Percentiles rank a stretch among this genome's conserved stretches.
Evolutionary conservation across 139 green algal genomes (phyloP).

Genomic region (Chlamydomonas sphaeroides): DNA sequence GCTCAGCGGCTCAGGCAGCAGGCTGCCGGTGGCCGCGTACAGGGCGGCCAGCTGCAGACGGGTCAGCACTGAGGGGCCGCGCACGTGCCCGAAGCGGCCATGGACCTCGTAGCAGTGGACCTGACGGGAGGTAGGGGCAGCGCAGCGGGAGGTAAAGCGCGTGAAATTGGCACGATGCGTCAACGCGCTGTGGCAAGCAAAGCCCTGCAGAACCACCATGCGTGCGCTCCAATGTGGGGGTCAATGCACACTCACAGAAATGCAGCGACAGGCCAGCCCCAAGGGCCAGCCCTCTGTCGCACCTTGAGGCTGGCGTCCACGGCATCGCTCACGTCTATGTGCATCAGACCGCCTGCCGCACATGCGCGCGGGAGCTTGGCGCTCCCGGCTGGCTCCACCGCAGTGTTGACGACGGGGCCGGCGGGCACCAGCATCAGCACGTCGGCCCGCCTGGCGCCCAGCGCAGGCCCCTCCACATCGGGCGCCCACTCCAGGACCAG

Average conservation of each 20-base stretch:
- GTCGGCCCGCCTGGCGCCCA: neutral
- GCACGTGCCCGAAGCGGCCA: conserved; percentile 53
- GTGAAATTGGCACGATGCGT: neutral
- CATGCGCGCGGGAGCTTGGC: neutral
- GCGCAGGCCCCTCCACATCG: neutral
- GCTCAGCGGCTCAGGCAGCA: conserved; percentile 56
- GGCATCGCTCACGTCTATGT: no score
- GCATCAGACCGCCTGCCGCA: neutral
- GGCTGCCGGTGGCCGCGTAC: conserved; percentile 61
- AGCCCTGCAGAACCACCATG: no score
- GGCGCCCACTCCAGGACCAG: conserved; percentile 53
- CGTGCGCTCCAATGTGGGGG: no score
- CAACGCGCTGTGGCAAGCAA: no score
- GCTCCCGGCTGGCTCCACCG: no score
- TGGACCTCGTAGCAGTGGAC: conserved; percentile 54
- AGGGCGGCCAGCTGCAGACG: conserved; percentile 71
- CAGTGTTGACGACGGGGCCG: conserved; percentile 19
- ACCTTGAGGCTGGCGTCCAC: neutral
- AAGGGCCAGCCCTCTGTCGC: neutral
- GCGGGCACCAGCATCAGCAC: conserved; percentile 46
- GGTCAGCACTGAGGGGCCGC: conserved; percentile 5
- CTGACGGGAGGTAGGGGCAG: neutral
- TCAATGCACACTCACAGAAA: no score
- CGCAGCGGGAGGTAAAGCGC: no score
- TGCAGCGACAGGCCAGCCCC: no score